A percentile compares a stretch with the other conserved stretches of the same genome.
These are phyloP conservation scores for Paraglomus occultum DNA, from an alignment of 192 early-diverging fungal genomes.

Conservation along the genomic window DNA sequence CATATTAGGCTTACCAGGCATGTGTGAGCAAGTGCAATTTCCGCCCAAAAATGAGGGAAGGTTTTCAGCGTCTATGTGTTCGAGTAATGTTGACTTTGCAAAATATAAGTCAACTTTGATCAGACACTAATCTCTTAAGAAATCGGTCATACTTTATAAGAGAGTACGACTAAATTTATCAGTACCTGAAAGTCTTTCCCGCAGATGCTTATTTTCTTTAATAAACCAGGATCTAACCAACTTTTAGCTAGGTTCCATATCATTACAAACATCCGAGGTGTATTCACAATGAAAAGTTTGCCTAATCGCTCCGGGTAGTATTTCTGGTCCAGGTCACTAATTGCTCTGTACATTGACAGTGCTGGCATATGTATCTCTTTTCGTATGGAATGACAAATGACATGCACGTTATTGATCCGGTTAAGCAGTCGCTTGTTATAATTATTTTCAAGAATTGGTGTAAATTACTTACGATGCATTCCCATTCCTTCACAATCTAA, in stretches of 20 bases:
- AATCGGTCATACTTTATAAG: neutral
- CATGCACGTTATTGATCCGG: neutral
- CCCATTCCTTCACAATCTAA: slow-evolving; percentile 89
- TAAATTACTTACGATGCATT: slow-evolving; percentile 60
- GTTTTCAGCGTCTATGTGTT: slow-evolving; percentile 64
- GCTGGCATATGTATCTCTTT: slow-evolving; percentile 64
- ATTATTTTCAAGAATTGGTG: neutral
- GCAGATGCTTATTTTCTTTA: slow-evolving; percentile 39
- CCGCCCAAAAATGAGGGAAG: slow-evolving; percentile 73
- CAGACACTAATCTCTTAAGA: neutral
- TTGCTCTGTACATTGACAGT: slow-evolving; percentile 64
- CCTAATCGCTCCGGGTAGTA: slow-evolving; percentile 94
- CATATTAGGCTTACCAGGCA: slow-evolving; percentile 61
- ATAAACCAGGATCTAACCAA: slow-evolving; percentile 76
- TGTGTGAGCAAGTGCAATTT: slow-evolving; percentile 67
- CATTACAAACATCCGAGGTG: slow-evolving; percentile 83
- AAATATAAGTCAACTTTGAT: slow-evolving; percentile 34
- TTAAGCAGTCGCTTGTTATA: slow-evolving; percentile 2
- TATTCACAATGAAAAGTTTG: slow-evolving; percentile 92
- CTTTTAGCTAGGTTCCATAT: slow-evolving; percentile 76
- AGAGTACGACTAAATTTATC: neutral
- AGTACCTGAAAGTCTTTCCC: slow-evolving; percentile 16
- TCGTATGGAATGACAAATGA: neutral
- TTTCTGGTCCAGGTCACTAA: slow-evolving; percentile 85
- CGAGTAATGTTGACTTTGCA: slow-evolving; percentile 53